A percentile compares a stretch with the other conserved stretches of the same genome.
Conservation (phyloP, 306 rosid genomes). For the Hippophae gyantsensis region DNA sequence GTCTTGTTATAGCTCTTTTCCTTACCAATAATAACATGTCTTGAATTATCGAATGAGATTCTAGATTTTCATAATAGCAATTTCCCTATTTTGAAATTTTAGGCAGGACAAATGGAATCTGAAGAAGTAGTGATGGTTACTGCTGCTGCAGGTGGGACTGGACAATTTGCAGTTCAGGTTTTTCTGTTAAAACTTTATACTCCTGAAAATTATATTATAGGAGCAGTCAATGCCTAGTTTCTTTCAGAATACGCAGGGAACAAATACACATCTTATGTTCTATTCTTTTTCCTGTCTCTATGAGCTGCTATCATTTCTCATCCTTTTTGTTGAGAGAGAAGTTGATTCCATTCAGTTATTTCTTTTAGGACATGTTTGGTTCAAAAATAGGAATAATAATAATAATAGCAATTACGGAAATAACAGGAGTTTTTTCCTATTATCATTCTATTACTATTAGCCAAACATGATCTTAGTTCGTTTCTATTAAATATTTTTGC, state of each 20-base stretch:
- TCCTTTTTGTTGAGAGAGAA: not conserved
- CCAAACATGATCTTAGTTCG: too few relatives aligned
- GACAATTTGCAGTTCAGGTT: slow-evolving; percentile 99
- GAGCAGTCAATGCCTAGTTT: not conserved
- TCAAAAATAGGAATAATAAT: too few relatives aligned
- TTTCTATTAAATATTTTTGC: too few relatives aligned
- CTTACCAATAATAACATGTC: not conserved
- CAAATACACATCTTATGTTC: not conserved
- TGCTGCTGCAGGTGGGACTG: slow-evolving; percentile 99
- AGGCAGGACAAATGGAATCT: slow-evolving; percentile 89
- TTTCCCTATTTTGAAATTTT: slow-evolving; percentile 13
- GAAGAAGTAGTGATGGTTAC: slow-evolving; percentile 85
- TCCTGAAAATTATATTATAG: not conserved
- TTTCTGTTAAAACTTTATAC: not conserved
- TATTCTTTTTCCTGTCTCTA: not conserved
- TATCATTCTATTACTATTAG: too few relatives aligned
- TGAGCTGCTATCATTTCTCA: not conserved
- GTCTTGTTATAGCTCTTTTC: slow-evolving; percentile 7
- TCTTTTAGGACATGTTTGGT: too few relatives aligned
- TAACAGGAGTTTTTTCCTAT: too few relatives aligned
- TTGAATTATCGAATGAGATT: slow-evolving; percentile 3
- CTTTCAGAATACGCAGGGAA: not conserved
- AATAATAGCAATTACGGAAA: too few relatives aligned
- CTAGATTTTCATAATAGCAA: slow-evolving; percentile 17
- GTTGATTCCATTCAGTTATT: too few relatives aligned